Evolutionary conservation across 148 eudicot species (phyloP).

Genomic region (Rhododendron griersonianum): DNA sequence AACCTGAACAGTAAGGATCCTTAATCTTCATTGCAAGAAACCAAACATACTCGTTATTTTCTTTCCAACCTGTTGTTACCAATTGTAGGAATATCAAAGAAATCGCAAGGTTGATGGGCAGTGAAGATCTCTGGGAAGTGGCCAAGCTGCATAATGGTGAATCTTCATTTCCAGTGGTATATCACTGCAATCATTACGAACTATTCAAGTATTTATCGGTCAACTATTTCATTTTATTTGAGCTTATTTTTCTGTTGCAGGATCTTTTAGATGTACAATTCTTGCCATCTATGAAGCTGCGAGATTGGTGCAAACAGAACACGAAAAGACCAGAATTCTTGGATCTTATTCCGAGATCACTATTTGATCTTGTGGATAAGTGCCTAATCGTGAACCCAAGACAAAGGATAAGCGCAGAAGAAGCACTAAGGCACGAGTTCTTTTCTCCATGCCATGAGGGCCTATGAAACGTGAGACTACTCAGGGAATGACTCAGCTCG

Average conservation of each 20-base stretch:
- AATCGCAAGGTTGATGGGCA: conserved; percentile 73
- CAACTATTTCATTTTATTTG: background rate
- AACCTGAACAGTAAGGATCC: conserved; percentile 75
- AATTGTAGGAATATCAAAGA: conserved; percentile 80
- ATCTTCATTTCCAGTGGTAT: conserved; percentile 77
- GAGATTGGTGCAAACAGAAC: conserved; percentile 63
- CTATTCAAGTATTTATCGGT: no score
- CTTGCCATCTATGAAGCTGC: conserved; percentile 43
- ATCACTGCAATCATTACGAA: background rate
- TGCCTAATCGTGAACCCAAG: conserved; percentile 89
- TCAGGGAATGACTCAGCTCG: conserved; percentile 24
- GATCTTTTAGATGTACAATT: conserved; percentile 55
- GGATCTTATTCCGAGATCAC: conserved; percentile 54
- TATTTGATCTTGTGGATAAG: conserved; percentile 81
- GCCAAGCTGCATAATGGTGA: conserved; percentile 90
- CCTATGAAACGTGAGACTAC: conserved; percentile 33
- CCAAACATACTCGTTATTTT: background rate
- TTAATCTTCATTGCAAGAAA: background rate
- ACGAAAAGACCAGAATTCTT: conserved; percentile 67
- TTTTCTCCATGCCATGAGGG: conserved; percentile 57
- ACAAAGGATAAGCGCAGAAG: conserved; percentile 75
- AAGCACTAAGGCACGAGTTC: conserved; percentile 77
- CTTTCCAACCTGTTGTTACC: background rate
- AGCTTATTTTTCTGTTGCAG: conserved; percentile 22
- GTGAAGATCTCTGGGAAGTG: conserved; percentile 97